These are phyloP conservation scores for Effrenium voratum DNA, from an alignment of 73 alveolate species.

Conservation along the genomic window DNA sequence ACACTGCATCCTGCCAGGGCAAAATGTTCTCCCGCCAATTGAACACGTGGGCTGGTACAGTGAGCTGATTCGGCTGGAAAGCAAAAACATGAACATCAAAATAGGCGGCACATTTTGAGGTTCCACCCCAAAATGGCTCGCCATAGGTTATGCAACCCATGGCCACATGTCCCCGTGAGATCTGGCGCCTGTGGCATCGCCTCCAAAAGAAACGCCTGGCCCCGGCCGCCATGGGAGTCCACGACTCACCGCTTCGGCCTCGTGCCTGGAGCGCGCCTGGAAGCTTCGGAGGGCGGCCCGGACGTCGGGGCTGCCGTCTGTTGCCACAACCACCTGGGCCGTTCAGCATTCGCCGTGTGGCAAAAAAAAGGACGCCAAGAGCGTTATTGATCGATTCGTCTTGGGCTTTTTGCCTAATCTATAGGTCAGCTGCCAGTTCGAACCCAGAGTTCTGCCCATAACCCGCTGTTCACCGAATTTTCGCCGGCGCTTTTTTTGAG, in stretches of 20 bases:
- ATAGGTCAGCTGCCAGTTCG: too few species aligned
- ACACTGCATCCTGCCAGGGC: constrained; percentile 1
- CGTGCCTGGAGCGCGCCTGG: not conserved
- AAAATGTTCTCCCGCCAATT: not conserved
- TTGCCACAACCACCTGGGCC: too few species aligned
- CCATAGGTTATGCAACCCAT: not conserved
- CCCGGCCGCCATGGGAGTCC: not conserved
- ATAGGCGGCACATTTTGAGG: not conserved
- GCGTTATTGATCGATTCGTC: too few species aligned
- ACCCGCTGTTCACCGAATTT: too few species aligned
- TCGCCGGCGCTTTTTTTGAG: too few species aligned
- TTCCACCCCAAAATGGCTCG: too few species aligned
- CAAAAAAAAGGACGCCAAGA: too few species aligned
- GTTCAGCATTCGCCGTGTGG: too few species aligned
- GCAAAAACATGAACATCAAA: not conserved
- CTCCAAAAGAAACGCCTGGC: not conserved
- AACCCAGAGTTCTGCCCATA: too few species aligned
- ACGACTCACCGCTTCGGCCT: not conserved
- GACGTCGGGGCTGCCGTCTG: constrained; percentile 76
- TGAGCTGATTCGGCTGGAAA: not conserved
- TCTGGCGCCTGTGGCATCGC: not conserved
- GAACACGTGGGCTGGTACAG: not conserved
- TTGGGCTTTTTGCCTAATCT: too few species aligned
- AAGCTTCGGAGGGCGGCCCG: constrained; percentile 51
- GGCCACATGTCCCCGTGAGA: not conserved